Conservation (phyloP, 2,329 filamentous ascomycete species). For the Grosmannia clavigera region DNA sequence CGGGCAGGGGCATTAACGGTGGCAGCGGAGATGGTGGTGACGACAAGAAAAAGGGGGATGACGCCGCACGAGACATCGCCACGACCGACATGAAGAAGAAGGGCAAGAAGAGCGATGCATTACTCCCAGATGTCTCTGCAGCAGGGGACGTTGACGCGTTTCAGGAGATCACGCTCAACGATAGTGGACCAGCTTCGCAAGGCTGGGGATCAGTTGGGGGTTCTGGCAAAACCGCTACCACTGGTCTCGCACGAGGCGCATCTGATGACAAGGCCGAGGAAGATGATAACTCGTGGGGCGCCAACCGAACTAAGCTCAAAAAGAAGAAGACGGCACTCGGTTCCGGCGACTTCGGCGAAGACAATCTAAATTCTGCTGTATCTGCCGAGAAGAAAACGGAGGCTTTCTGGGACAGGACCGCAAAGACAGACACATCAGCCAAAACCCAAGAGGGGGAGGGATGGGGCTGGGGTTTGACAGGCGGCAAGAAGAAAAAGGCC, state of each 20-base stretch:
- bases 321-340: slow-evolving; percentile 31
- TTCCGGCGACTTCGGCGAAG: slow-evolving; percentile 31
- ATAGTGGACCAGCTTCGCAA: slow-evolving; percentile 39
- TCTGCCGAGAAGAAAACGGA: slow-evolving; percentile 26
- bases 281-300: slow-evolving; percentile 37
- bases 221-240: slow-evolving; percentile 31
- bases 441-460: neutral
- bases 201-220: slow-evolving; percentile 50
- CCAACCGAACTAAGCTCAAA: slow-evolving; percentile 35
- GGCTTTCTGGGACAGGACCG: neutral
- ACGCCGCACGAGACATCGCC: slow-evolving; percentile 4
- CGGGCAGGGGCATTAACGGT: slow-evolving; percentile 16
- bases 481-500: neutral
- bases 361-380: slow-evolving; percentile 16
- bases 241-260: slow-evolving; percentile 26
- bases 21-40: slow-evolving; percentile 19
- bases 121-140: slow-evolving; percentile 8
- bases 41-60: slow-evolving; percentile 13
- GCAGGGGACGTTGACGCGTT: slow-evolving; percentile 40
- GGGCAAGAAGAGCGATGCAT: slow-evolving; percentile 29
- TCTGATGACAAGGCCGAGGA: slow-evolving; percentile 25
- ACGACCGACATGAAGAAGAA: slow-evolving; percentile 41
- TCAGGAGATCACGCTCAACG: slow-evolving; percentile 56
- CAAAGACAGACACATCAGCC: neutral
- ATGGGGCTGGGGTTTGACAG: neutral